A percentile compares a stretch with the other conserved stretches of the same genome.
These are phyloP conservation scores for Hypoxylon sp. DNA, from an alignment of 2,329 filamentous ascomycete species.

Conservation along the genomic window DNA sequence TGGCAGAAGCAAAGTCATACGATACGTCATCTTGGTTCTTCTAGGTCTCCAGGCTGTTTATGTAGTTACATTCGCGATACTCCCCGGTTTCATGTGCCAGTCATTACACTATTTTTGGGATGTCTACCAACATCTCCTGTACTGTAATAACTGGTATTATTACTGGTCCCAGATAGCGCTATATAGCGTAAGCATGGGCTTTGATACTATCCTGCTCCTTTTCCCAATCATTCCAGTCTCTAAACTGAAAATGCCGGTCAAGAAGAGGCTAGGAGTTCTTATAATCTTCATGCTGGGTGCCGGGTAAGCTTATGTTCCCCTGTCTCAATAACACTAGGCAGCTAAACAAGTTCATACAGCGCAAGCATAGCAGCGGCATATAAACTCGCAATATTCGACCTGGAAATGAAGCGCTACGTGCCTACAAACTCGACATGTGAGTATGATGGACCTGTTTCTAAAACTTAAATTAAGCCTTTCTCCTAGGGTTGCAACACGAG, in stretches of 20 bases:
- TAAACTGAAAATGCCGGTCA: conserved; percentile 36
- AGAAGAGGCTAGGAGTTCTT: conserved; percentile 33
- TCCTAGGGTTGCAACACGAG: conserved; percentile 34
- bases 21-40: conserved; percentile 18
- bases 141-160: conserved; percentile 36
- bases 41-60: conserved; percentile 37
- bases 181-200: conserved; percentile 39
- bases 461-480: neutral
- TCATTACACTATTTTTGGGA: conserved; percentile 34
- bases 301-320: conserved; percentile 8
- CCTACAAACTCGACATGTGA: too few relatives aligned
- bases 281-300: conserved; percentile 39
- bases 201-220: conserved; percentile 40
- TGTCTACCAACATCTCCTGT: conserved; percentile 30
- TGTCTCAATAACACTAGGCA: neutral
- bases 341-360: neutral
- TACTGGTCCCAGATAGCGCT: conserved; percentile 35
- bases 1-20: neutral
- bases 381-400: too few relatives aligned
- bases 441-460: too few relatives aligned
- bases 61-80: conserved; percentile 37
- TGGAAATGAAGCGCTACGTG: too few relatives aligned
- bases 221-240: conserved; percentile 38
- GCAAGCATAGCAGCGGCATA: conserved; percentile 39
- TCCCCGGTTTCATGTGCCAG: conserved; percentile 37